Evolutionary conservation across 208 protist species (phyloP), one percentile per base, ranked within the genome.

Genomic region (Wallacemonas rigidus): DNA sequence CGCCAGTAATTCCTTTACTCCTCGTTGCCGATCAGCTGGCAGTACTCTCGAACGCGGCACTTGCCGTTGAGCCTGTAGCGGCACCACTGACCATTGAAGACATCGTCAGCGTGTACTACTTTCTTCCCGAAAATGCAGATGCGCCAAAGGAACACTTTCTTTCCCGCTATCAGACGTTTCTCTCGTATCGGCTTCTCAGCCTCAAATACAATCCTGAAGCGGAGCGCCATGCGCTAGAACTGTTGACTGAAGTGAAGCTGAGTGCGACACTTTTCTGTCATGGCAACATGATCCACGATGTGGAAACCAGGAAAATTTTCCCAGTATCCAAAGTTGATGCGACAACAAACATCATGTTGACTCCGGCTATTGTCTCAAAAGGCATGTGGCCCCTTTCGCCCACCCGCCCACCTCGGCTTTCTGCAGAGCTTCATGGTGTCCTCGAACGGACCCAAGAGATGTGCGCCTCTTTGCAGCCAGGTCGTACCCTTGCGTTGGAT

Each of bases 241-340:
- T 79, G 40, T 55, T 88, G 15, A 72, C 71, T 11, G 65, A 80
- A 14, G 79, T 88, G 36, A 75, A 86, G 50, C 80, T 78, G 64
- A 86, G 74, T 67, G 76, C 75, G 12, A 78, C 68, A 47, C 76
- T 86, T 3, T 88, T 88, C 55, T 76, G 72, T 50, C 83, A 80
- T 69, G 72, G 80, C 17, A 81, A 64, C 64, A 88, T 88, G 83
- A 43, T 88, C 38, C 73, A 77, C 53, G 70, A 67, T 39, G 17
- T 68, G 38, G 53, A 43, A 9, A 44, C 48, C 12, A 44, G 62
- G 7, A 4, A 4, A 9, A 26, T 68, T 5, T 51, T 36, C 15
- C 8, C 26, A 12, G 45, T 50, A 6, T 6, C 6, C 45, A 12
- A 50, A 50, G 12, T 12, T 47, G 43, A 14, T 65, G 60, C 39